A percentile compares a stretch with the other conserved stretches of the same genome.
These are phyloP conservation scores for Guadua angustifolia DNA, from an alignment of 176 grass and related monocot species.

Conservation along the genomic window DNA sequence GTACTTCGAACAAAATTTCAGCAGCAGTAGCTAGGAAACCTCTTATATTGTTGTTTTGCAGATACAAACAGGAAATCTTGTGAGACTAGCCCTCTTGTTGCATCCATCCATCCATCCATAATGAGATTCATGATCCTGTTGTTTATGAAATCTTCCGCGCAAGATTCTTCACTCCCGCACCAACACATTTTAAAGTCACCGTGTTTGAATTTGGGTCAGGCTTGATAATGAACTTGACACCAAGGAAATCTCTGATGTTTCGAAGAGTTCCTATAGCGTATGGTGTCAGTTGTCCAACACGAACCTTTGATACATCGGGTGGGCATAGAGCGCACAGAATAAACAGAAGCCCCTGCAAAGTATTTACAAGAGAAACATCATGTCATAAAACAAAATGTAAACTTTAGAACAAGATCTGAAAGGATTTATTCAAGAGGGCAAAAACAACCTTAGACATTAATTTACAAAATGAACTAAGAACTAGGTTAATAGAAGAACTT, in stretches of 20 bases:
- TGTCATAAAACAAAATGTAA: not conserved
- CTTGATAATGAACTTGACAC: slow-evolving; percentile 77
- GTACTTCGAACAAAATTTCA: not conserved
- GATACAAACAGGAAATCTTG: slow-evolving; percentile 2
- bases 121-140: slow-evolving; percentile 1
- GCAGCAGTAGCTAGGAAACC: not conserved
- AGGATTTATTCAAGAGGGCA: not conserved
- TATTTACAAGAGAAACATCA: slow-evolving; percentile 32
- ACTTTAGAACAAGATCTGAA: not conserved
- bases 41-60: not conserved
- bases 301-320: slow-evolving; percentile 77
- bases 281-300: slow-evolving; percentile 76
- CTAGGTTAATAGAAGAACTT: not conserved
- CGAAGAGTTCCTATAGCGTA: slow-evolving; percentile 73
- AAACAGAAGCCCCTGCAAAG: slow-evolving; percentile 78
- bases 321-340: slow-evolving; percentile 81
- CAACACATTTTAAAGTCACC: slow-evolving; percentile 76
- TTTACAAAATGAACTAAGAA: slow-evolving; percentile 3
- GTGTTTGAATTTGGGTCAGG: slow-evolving; percentile 75
- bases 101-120: not conserved
- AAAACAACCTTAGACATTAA: not conserved
- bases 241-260: slow-evolving; percentile 89
- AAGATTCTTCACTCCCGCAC: slow-evolving; percentile 77
- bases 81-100: not conserved
- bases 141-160: slow-evolving; percentile 67